These are phyloP conservation scores for Stereocaulon alpinum DNA, from an alignment of 495 filamentous ascomycete species.

Conservation along the genomic window DNA sequence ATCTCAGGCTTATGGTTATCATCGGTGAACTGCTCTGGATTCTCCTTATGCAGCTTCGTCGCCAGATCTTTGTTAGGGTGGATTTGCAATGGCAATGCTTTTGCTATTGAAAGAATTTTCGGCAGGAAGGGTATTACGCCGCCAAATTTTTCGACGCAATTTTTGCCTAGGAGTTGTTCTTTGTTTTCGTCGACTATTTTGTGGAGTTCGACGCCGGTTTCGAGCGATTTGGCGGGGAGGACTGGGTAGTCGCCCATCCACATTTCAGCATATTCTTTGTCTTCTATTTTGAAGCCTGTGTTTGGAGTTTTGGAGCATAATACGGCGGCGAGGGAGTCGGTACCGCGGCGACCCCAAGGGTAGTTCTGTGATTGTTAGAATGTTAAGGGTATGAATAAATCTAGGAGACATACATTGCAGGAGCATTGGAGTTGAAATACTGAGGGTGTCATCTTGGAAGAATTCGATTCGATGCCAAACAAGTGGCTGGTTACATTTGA, in stretches of 20 bases:
- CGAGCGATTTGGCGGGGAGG: slow-evolving; percentile 52
- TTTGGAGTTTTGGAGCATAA: slow-evolving; percentile 38
- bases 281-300: slow-evolving; percentile 29
- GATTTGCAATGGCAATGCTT: slow-evolving; percentile 73
- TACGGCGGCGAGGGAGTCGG: slow-evolving; percentile 32
- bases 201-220: slow-evolving; percentile 52
- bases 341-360: slow-evolving; percentile 39
- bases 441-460: slow-evolving; percentile 8
- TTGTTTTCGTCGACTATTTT: slow-evolving; percentile 55
- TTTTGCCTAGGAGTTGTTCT: slow-evolving; percentile 52
- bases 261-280: slow-evolving; percentile 47
- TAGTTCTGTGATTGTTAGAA: slow-evolving; percentile 31
- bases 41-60: slow-evolving; percentile 47
- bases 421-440: slow-evolving; percentile 20
- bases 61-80: slow-evolving; percentile 63
- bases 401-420: slow-evolving; percentile 11
- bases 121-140: slow-evolving; percentile 62
- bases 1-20: slow-evolving; percentile 79
- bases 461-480: neutral
- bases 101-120: slow-evolving; percentile 70
- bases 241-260: slow-evolving; percentile 78
- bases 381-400: neutral
- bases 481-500: no score
- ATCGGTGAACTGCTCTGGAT: slow-evolving; percentile 58
- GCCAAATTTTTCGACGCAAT: slow-evolving; percentile 52